These are phyloP conservation scores for Russula griseocarnosa DNA, from an alignment of 768 basidiomycete species.

Conservation along the genomic window DNA sequence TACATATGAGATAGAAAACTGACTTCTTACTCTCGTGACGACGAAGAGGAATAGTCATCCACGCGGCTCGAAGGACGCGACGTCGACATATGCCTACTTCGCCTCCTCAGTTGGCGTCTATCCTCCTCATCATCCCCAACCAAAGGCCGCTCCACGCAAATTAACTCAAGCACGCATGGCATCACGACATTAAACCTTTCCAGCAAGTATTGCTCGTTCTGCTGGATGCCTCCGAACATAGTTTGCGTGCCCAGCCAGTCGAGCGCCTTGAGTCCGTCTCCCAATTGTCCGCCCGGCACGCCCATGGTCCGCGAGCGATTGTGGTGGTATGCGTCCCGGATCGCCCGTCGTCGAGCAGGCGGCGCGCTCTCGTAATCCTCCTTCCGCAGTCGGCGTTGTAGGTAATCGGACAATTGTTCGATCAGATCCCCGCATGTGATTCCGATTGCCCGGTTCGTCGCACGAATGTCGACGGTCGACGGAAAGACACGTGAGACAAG, in stretches of 20 bases:
- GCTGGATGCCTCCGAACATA: conserved; percentile 58
- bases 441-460: conserved; percentile 44
- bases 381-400: conserved; percentile 50
- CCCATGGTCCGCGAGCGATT: conserved; percentile 62
- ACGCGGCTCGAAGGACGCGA: conserved; percentile 20
- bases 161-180: conserved; percentile 59
- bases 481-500: conserved; percentile 54
- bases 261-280: conserved; percentile 56
- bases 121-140: conserved; percentile 52
- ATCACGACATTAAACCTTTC: conserved; percentile 43
- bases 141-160: conserved; percentile 46
- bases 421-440: conserved; percentile 67
- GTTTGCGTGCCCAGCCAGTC: conserved; percentile 61
- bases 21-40: not conserved
- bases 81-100: conserved; percentile 15
- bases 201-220: conserved; percentile 44
- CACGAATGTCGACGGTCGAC: conserved; percentile 50
- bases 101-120: conserved; percentile 36
- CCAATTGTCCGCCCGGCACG: conserved; percentile 67
- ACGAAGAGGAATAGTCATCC: conserved; percentile 10
- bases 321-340: conserved; percentile 53
- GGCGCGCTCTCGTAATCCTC: conserved; percentile 49
- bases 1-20: not conserved
- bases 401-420: conserved; percentile 47
- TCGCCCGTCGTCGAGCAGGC: conserved; percentile 37